Conservation (phyloP, 805 yeast species). For the Monosporozyma aerobia region DNA sequence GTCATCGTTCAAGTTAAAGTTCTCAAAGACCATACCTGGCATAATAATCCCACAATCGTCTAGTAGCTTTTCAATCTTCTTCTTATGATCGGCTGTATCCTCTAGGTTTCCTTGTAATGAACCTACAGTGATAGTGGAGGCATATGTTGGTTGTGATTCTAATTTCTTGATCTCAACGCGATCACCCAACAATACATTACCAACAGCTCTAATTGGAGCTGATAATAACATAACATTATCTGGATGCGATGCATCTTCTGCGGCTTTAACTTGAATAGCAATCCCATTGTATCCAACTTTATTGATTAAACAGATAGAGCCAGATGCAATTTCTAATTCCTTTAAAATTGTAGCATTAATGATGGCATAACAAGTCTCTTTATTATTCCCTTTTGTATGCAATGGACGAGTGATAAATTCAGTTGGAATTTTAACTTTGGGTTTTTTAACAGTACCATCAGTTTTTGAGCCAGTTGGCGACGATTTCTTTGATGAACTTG, state of each 20-base stretch:
- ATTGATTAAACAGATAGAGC: constrained; percentile 38
- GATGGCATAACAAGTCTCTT: constrained; percentile 31
- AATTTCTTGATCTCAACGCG: constrained; percentile 40
- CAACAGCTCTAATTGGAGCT: constrained; percentile 34
- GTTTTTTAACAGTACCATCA: constrained; percentile 12
- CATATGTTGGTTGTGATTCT: constrained; percentile 41
- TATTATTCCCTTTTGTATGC: constrained; percentile 14
- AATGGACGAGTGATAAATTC: constrained; percentile 35
- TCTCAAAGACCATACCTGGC: constrained; percentile 41
- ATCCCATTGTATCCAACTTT: constrained; percentile 42
- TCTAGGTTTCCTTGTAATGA: constrained; percentile 15
- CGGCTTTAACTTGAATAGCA: constrained; percentile 35
- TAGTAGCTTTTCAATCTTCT: constrained; percentile 35
- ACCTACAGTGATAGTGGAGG: constrained; percentile 32
- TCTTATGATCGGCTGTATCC: constrained; percentile 16
- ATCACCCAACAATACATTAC: constrained; percentile 42
- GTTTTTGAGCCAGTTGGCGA: constrained; percentile 9
- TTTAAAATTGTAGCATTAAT: constrained; percentile 38
- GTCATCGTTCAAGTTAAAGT: constrained; percentile 13
- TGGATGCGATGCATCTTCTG: constrained; percentile 28
- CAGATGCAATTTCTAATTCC: constrained; percentile 38
- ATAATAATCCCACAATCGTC: constrained; percentile 51
- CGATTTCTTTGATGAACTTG: constrained; percentile 24
- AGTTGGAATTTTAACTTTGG: constrained; percentile 32
- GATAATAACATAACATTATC: constrained; percentile 41